A percentile compares a stretch with the other conserved stretches of the same genome.
Evolutionary conservation across 176 grass and related monocot genomes (phyloP).

Genomic region (Raddia distichophylla): DNA sequence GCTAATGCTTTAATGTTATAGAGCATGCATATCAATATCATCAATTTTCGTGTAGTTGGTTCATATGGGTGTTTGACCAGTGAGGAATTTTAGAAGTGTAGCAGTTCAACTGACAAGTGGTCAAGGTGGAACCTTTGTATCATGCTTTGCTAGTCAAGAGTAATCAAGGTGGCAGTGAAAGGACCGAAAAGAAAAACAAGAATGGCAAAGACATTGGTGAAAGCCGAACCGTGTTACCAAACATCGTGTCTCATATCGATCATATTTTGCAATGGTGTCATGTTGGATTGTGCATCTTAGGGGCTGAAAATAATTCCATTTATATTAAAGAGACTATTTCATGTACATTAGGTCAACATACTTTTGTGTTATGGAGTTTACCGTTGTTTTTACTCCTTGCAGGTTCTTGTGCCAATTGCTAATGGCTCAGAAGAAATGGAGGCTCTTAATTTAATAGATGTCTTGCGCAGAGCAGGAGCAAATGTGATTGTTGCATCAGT

Average conservation of each 20-base stretch:
- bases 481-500: constrained; percentile 80
- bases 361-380: constrained; percentile 36
- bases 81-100: no score
- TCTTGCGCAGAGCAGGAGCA: constrained; percentile 78
- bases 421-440: constrained; percentile 99
- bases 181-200: no score
- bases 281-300: no score
- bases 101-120: no score
- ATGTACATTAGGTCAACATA: neutral
- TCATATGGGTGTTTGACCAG: neutral
- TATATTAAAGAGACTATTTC: neutral
- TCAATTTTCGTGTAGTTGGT: constrained; percentile 21
- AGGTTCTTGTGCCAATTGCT: constrained; percentile 96
- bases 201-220: no score
- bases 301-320: no score
- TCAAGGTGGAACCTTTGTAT: no score
- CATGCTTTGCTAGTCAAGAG: no score
- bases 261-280: no score
- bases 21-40: neutral
- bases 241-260: no score
- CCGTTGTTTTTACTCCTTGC: neutral
- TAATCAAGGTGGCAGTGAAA: no score
- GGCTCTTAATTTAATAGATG: constrained; percentile 78
- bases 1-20: neutral
- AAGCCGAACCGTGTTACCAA: no score